phyloP scores from a whole-genome alignment of 495 filamentous ascomycete genomes.

The Xylaria venustula region DNA sequence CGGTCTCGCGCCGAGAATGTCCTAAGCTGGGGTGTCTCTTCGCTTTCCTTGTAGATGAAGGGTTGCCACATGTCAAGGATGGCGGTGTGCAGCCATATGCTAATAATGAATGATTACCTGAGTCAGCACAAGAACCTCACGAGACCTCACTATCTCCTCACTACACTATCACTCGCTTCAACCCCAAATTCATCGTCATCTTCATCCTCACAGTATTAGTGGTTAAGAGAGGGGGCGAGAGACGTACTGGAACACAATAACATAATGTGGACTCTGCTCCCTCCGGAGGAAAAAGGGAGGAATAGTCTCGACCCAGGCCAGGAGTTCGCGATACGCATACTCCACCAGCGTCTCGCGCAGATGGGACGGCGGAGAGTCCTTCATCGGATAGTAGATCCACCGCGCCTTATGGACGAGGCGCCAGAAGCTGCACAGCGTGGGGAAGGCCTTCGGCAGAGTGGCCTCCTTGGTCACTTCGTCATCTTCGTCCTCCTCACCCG shows the following conservation, averaged over 20 bases:
- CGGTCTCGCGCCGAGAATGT: conserved; percentile 19
- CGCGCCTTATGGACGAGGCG: conserved; percentile 16
- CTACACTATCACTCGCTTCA: too few species aligned
- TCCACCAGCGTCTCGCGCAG: conserved; percentile 19
- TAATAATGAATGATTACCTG: too few species aligned
- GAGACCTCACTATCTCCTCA: too few species aligned
- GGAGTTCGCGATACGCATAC: conserved; percentile 20
- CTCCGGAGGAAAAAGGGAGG: conserved; percentile 13
- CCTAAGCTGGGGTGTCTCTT: conserved; percentile 3
- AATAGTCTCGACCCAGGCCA: conserved; percentile 21
- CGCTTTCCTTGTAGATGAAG: conserved; percentile 9
- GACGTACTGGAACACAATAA: conserved; percentile 24
- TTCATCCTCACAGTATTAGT: too few species aligned
- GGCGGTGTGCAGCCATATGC: conserved; percentile 28
- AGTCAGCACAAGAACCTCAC: conserved; percentile 1
- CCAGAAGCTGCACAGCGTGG: conserved; percentile 22
- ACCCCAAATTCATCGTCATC: too few species aligned
- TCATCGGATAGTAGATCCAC: conserved; percentile 22
- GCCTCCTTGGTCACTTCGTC: neutral
- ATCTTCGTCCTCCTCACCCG: neutral
- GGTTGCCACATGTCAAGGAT: conserved; percentile 26
- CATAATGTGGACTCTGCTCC: conserved; percentile 13
- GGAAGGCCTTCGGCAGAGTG: conserved; percentile 11
- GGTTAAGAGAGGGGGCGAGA: too few species aligned
- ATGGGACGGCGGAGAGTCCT: conserved; percentile 5